Percentiles rank a stretch among this genome's conserved stretches.
These are phyloP conservation scores for Lasiodiplodia hormozganensis DNA, from an alignment of 2,329 filamentous ascomycete genomes.

Conservation along the genomic window DNA sequence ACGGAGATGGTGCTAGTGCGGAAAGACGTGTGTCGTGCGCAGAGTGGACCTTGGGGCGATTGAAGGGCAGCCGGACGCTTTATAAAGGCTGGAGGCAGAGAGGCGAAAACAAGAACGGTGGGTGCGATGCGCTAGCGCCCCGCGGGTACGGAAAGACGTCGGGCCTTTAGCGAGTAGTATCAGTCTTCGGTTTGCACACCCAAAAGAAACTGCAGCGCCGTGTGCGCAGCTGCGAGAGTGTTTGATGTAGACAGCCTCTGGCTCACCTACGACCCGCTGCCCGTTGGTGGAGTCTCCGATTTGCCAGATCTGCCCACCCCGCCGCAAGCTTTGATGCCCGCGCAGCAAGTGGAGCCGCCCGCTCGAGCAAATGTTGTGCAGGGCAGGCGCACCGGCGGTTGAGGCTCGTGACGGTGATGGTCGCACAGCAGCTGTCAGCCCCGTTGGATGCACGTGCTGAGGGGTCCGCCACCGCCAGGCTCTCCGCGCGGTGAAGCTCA, in stretches of 20 bases:
- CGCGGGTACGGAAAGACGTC: constrained; percentile 17
- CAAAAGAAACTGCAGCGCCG: constrained; percentile 26
- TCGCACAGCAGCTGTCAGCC: constrained; percentile 28
- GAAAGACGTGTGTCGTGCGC: constrained; percentile 1
- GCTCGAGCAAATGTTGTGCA: constrained; percentile 27
- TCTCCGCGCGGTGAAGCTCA: background rate
- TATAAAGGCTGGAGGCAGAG: constrained; percentile 18
- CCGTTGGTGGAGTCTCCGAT: constrained; percentile 21
- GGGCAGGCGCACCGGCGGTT: constrained; percentile 11
- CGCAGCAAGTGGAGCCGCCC: constrained; percentile 28
- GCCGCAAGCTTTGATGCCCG: constrained; percentile 26
- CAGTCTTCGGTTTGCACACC: constrained; percentile 26
- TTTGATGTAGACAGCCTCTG: constrained; percentile 23
- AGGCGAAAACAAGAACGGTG: constrained; percentile 25
- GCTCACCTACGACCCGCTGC: background rate
- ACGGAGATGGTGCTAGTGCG: background rate
- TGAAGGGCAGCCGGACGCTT: constrained; percentile 11
- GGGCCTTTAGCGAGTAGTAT: constrained; percentile 27
- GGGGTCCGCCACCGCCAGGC: background rate
- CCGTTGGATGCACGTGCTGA: constrained; percentile 9
- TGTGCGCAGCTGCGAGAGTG: constrained; percentile 22
- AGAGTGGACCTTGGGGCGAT: constrained; percentile 15
- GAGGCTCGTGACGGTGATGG: constrained; percentile 28
- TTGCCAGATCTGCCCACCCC: constrained; percentile 21
- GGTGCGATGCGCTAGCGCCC: constrained; percentile 20